Conservation (phyloP, 148 eudicot genomes). For the Camellia granthamiana region DNA sequence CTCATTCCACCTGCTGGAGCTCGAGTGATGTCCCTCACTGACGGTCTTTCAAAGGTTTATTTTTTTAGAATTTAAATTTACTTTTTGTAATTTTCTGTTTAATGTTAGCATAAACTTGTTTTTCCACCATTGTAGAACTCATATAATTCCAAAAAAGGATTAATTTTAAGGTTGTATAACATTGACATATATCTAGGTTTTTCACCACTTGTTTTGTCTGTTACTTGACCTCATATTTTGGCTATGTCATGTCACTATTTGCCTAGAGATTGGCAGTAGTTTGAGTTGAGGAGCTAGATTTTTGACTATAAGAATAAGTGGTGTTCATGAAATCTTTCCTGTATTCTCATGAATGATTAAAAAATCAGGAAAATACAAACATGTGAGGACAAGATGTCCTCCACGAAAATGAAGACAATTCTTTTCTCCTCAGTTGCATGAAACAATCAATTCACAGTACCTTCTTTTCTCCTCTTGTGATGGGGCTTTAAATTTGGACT, state of each 20-base stretch:
- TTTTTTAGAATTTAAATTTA: not conserved
- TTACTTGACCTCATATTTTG: not conserved
- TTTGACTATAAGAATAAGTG: not conserved
- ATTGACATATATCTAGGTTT: not conserved
- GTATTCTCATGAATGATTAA: not conserved
- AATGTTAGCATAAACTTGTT: not conserved
- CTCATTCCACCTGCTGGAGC: constrained; percentile 97
- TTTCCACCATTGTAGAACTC: not conserved
- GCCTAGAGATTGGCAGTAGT: not conserved
- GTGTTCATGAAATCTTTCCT: not conserved
- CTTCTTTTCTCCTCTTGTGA: not conserved
- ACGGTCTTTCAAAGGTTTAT: constrained; percentile 86
- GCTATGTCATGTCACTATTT: not conserved
- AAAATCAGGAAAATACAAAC: too few species aligned
- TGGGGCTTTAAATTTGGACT: not conserved
- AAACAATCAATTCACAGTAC: not conserved
- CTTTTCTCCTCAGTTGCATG: not conserved
- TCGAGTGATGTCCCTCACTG: constrained; percentile 98
- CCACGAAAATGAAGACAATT: not conserved
- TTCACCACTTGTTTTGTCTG: not conserved
- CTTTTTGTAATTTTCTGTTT: not conserved
- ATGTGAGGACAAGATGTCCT: too few species aligned
- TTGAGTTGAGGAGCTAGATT: not conserved
- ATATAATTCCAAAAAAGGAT: not conserved
- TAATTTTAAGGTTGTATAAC: not conserved